phyloP scores from a whole-genome alignment of 2,329 filamentous ascomycete species.

The Pseudonectria buxi region DNA sequence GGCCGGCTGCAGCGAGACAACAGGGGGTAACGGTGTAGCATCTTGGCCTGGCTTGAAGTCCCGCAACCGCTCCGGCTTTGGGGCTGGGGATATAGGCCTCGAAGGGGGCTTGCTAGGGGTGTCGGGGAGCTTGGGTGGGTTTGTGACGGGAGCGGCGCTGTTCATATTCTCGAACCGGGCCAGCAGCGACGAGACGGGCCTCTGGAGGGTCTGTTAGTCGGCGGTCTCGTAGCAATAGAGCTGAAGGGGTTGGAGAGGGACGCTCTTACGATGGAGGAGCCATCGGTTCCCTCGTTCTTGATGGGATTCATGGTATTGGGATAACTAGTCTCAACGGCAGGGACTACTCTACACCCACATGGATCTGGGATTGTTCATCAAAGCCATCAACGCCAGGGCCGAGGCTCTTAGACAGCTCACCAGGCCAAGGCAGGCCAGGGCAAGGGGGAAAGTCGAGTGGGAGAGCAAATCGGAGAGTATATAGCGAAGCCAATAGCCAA shows the following conservation, averaged over 20 bases:
- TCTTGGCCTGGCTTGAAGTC: constrained; percentile 35
- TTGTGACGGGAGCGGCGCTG: constrained; percentile 14
- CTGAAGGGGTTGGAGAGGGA: background rate
- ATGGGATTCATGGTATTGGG: constrained; percentile 24
- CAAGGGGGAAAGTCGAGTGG: constrained; percentile 1
- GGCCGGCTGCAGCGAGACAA: constrained; percentile 26
- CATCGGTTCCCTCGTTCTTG: constrained; percentile 57
- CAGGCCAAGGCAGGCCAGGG: constrained; percentile 5
- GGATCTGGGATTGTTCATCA: constrained; percentile 21
- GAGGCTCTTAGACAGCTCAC: constrained; percentile 4
- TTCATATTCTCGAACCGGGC: constrained; percentile 74
- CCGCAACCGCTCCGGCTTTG: constrained; percentile 38
- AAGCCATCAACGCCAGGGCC: constrained; percentile 20
- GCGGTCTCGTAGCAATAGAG: constrained; percentile 14
- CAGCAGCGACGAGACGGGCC: constrained; percentile 73
- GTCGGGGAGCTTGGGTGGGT: constrained; percentile 10
- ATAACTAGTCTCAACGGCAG: constrained; percentile 22
- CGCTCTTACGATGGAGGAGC: constrained; percentile 62
- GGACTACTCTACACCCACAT: constrained; percentile 28
- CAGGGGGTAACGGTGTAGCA: constrained; percentile 11
- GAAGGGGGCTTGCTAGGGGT: constrained; percentile 15
- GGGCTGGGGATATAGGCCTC: constrained; percentile 32
- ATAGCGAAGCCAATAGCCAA: too few species aligned
- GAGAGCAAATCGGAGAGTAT: too few species aligned
- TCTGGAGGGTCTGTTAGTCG: constrained; percentile 37